These are phyloP conservation scores for Termitomyces sp. DNA, from an alignment of 1,284 basidiomycete species.

Conservation along the genomic window DNA sequence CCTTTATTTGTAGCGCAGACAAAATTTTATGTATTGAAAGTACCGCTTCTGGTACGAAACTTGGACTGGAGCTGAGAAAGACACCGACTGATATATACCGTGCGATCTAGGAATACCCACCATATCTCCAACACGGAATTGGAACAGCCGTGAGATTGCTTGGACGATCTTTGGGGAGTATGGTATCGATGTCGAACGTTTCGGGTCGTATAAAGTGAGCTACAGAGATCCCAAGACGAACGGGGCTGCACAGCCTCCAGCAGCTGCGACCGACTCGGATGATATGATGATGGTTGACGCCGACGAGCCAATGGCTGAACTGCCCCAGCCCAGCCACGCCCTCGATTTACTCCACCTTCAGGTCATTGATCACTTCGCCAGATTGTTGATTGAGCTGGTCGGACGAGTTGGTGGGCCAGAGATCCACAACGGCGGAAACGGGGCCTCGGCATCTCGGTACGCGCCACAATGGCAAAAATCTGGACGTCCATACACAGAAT, in stretches of 20 bases:
- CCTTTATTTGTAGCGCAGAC: slow-evolving; percentile 59
- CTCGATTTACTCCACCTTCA: slow-evolving; percentile 64
- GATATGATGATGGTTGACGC: slow-evolving; percentile 63
- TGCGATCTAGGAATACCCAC: slow-evolving; percentile 26
- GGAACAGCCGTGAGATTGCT: slow-evolving; percentile 43
- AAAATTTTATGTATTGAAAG: slow-evolving; percentile 53
- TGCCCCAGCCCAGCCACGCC: slow-evolving; percentile 45
- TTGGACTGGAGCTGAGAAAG: background rate
- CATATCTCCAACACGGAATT: slow-evolving; percentile 31
- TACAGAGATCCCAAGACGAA: slow-evolving; percentile 28
- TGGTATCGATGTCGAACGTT: slow-evolving; percentile 28
- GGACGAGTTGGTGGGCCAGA: slow-evolving; percentile 47
- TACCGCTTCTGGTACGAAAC: slow-evolving; percentile 22
- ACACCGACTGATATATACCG: slow-evolving; percentile 1
- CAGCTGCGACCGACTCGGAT: slow-evolving; percentile 30
- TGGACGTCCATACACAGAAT: slow-evolving; percentile 41
- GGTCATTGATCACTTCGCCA: slow-evolving; percentile 63
- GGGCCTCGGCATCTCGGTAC: slow-evolving; percentile 42
- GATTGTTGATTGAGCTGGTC: slow-evolving; percentile 54
- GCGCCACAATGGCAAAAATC: slow-evolving; percentile 46
- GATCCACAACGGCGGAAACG: slow-evolving; percentile 28
- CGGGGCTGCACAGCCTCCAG: slow-evolving; percentile 6
- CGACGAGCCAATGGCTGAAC: slow-evolving; percentile 27
- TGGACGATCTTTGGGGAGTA: slow-evolving; percentile 34
- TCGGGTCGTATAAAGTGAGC: slow-evolving; percentile 32